A percentile compares a stretch with the other conserved stretches of the same genome.
phyloP scores from a whole-genome alignment of 2,329 filamentous ascomycete genomes.

The Fusarium papillatum region DNA sequence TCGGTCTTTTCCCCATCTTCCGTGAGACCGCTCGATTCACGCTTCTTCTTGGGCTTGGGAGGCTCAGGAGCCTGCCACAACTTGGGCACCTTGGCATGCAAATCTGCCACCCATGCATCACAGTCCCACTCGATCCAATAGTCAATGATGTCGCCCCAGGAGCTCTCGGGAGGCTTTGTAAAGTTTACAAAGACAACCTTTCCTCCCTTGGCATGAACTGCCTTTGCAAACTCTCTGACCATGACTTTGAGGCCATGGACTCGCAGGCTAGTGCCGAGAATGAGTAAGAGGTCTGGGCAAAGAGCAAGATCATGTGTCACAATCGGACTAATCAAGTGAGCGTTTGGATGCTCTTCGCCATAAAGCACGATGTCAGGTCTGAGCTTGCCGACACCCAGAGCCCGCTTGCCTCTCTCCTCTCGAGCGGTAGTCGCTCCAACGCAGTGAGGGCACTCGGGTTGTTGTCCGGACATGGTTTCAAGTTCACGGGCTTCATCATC shows the following conservation, averaged over 20 bases:
- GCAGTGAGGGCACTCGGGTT: constrained; percentile 78
- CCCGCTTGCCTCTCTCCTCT: constrained; percentile 75
- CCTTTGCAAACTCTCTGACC: constrained; percentile 79
- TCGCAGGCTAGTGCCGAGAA: constrained; percentile 78
- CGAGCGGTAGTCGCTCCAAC: constrained; percentile 72
- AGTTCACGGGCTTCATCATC: constrained; percentile 67
- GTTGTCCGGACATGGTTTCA: constrained; percentile 72
- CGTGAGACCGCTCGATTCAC: constrained; percentile 44
- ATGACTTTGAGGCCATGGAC: constrained; percentile 81
- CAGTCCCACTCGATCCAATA: constrained; percentile 84
- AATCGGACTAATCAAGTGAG: constrained; percentile 76
- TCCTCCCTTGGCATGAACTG: constrained; percentile 76
- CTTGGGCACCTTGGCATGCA: constrained; percentile 69
- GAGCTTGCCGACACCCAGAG: constrained; percentile 75
- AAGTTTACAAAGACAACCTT: constrained; percentile 82
- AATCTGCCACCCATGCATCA: constrained; percentile 77
- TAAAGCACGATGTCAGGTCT: constrained; percentile 82
- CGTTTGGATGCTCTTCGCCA: constrained; percentile 79
- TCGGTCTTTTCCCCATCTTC: constrained; percentile 45
- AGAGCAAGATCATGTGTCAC: constrained; percentile 76
- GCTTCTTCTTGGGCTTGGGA: constrained; percentile 55
- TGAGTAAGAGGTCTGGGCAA: constrained; percentile 76
- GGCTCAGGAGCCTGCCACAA: constrained; percentile 69
- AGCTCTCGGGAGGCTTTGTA: constrained; percentile 79
- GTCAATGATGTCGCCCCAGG: constrained; percentile 80